Evolutionary conservation across 2,329 filamentous ascomycete species (phyloP).

Genomic region (Rhynchosporium secalis): DNA sequence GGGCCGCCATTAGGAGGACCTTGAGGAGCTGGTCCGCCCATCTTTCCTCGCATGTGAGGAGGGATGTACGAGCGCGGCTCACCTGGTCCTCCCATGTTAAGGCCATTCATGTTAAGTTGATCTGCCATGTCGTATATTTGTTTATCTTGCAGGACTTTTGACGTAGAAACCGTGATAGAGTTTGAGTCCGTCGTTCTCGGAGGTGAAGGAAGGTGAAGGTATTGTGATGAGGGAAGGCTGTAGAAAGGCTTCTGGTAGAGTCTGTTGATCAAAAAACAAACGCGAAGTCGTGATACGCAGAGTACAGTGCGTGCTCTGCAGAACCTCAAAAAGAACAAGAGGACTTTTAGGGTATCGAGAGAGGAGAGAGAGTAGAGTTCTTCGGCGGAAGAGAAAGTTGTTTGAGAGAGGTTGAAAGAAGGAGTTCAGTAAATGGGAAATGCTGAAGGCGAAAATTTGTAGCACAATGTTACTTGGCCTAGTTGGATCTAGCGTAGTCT

Average conservation of each 20-base stretch:
- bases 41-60: constrained; percentile 73
- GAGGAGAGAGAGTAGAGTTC: constrained; percentile 24
- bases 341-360: constrained; percentile 48
- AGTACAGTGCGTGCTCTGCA: constrained; percentile 1
- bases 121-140: constrained; percentile 69
- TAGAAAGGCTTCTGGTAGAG: constrained; percentile 20
- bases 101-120: constrained; percentile 78
- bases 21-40: constrained; percentile 39
- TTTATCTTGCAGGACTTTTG: constrained; percentile 7
- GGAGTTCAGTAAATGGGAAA: constrained; percentile 20
- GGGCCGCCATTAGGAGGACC: constrained; percentile 28
- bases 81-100: constrained; percentile 58
- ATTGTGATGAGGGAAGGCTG: constrained; percentile 21
- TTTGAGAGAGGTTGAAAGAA: constrained; percentile 25
- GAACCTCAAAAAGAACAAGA: constrained; percentile 44
- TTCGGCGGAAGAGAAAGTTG: constrained; percentile 16
- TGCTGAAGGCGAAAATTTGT: constrained; percentile 36
- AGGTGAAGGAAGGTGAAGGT: constrained; percentile 38
- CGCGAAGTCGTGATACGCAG: constrained; percentile 15
- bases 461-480: constrained; percentile 14
- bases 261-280: constrained; percentile 14
- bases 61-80: constrained; percentile 76
- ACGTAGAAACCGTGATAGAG: constrained; percentile 35
- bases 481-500: neutral
- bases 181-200: constrained; percentile 22